These are phyloP conservation scores for Cryptosporidium felis DNA, from an alignment of 169 alveolate species.

Conservation along the genomic window DNA sequence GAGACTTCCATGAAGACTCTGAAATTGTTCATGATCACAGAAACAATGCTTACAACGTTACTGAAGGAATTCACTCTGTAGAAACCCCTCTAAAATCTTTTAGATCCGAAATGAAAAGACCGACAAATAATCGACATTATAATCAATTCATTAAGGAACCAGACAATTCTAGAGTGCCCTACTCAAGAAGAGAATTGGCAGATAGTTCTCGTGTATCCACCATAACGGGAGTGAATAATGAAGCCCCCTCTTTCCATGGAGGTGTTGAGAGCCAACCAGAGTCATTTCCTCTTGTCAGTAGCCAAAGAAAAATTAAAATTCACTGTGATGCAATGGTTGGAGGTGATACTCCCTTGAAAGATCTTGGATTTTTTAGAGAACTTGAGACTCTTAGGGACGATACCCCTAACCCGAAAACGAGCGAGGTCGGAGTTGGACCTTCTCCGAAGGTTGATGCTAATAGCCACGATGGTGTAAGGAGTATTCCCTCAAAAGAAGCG, in stretches of 20 bases:
- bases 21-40: not conserved
- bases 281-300: too few relatives aligned
- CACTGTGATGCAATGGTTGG: constrained; percentile 66
- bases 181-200: too few relatives aligned
- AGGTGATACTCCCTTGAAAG: constrained; percentile 63
- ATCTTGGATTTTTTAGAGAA: not conserved
- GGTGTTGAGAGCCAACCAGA: too few relatives aligned
- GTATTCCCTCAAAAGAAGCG: too few relatives aligned
- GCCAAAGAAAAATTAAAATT: not conserved
- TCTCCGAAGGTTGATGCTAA: constrained; percentile 15
- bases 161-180: too few relatives aligned
- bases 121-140: too few relatives aligned
- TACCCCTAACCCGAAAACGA: not conserved
- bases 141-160: too few relatives aligned
- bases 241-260: too few relatives aligned
- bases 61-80: constrained; percentile 29
- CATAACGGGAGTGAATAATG: too few relatives aligned
- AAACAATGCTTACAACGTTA: not conserved
- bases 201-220: too few relatives aligned
- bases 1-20: not conserved
- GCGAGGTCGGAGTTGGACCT: constrained; percentile 68
- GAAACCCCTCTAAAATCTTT: constrained; percentile 47
- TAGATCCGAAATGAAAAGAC: not conserved
- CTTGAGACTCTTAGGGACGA: not conserved
- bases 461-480: not conserved